Evolutionary conservation across 2,329 filamentous ascomycete genomes (phyloP), one percentile per base, ranked within the genome.

Genomic region (Neonectria punicea): DNA sequence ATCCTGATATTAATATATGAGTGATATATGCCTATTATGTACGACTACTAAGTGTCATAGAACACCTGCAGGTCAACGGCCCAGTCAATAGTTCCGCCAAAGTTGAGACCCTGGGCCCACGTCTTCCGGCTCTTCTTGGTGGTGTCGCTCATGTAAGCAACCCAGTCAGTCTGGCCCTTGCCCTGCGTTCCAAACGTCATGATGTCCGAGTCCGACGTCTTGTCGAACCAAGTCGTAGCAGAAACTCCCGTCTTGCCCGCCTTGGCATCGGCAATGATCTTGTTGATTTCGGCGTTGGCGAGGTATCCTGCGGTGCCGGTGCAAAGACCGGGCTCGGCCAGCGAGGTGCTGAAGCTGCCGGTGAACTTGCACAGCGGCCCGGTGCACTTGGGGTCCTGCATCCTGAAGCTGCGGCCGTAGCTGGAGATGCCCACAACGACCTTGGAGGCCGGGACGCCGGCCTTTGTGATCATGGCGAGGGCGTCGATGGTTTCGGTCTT

Each of bases 401-500:
- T 75, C 16, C 57, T 62, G 67, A 77, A 77, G 57, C 68, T 72
- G 4, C 75, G 70, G 18, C 75, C 75, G 61, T 77, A 77, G 58
- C 69, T 70, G 10, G 73, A 65, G n/a, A 76, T 60, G 5, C 75
- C 75, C 16, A 77, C 67, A 13, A 77, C 58, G 6, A 77, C 49
- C 69, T 78, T 80, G 56, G 70, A 67, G 0, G 77, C 72, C 1
- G 74, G 69, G 0, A 78, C 78, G 3, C 77, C 77, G 1, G 77
- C 77, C 53, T 78, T 80, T 1, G 77, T 80, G 36, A 80, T 71
- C 76, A 80, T 82, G 1, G 75, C 63, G 13, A 83, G 67, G 0
- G 80, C 67, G n/a, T 70, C 70, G 4, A 68, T 41, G 1, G 79
- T 81, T 55, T 82, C 80, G 5, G 80, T 82, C 47, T 74, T 57